These are phyloP conservation scores for Zopfia rhizophila DNA, from an alignment of 2,329 filamentous ascomycete genomes.

Conservation along the genomic window DNA sequence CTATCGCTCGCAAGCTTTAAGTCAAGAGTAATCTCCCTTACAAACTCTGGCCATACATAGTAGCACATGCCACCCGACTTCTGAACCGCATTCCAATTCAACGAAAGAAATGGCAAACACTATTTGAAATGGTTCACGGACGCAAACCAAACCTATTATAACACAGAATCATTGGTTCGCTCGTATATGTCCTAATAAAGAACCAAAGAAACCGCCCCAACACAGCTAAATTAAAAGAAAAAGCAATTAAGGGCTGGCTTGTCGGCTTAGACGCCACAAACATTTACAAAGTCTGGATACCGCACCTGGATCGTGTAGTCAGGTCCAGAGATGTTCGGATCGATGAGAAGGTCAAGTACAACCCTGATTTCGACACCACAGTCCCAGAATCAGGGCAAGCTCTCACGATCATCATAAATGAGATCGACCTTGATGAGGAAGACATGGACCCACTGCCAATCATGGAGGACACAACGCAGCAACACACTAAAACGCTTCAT, in stretches of 20 bases:
- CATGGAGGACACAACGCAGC: too few species aligned
- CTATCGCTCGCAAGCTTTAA: constrained; percentile 1
- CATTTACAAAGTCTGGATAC: constrained; percentile 13
- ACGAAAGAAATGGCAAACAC: constrained; percentile 8
- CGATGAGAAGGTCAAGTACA: too few species aligned
- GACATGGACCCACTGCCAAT: too few species aligned
- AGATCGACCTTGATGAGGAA: too few species aligned
- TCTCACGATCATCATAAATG: too few species aligned
- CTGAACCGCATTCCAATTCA: constrained; percentile 10
- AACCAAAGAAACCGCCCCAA: constrained; percentile 7
- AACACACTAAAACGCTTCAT: too few species aligned
- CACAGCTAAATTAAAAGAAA: constrained; percentile 8
- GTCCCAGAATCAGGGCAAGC: too few species aligned
- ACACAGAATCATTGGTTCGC: constrained; percentile 7
- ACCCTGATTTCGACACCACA: too few species aligned
- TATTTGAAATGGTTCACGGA: constrained; percentile 7
- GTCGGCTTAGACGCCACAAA: constrained; percentile 7
- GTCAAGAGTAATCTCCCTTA: background rate
- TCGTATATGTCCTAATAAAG: constrained; percentile 10
- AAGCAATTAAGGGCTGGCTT: constrained; percentile 9
- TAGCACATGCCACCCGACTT: constrained; percentile 10
- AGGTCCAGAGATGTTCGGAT: too few species aligned
- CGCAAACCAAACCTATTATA: constrained; percentile 11
- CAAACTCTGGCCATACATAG: too few species aligned
- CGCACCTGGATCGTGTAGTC: constrained; percentile 3